These are phyloP conservation scores for Boechera retrofracta DNA, from an alignment of 345 rosid genomes.

Conservation along the genomic window DNA sequence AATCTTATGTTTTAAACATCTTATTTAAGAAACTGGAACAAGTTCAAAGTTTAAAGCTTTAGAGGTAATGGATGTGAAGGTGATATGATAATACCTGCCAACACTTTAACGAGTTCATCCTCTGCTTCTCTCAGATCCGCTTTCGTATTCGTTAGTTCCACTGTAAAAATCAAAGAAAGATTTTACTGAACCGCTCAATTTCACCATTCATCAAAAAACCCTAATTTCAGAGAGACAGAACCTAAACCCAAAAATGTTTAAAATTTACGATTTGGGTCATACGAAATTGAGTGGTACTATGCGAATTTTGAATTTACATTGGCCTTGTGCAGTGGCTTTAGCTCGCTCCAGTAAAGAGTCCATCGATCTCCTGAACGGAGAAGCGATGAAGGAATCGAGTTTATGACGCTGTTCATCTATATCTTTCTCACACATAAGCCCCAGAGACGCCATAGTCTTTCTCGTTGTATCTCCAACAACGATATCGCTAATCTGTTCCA, in stretches of 20 bases:
- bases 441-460: conserved; percentile 62
- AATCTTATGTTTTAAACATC: conserved; percentile 1
- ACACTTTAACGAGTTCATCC: conserved; percentile 71
- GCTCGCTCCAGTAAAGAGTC: conserved; percentile 56
- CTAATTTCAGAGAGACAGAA: conserved; percentile 30
- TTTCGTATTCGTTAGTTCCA: conserved; percentile 59
- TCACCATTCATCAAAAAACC: conserved; percentile 32
- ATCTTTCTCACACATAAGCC: conserved; percentile 53
- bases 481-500: conserved; percentile 36
- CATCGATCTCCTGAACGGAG: conserved; percentile 53
- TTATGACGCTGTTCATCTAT: conserved; percentile 49
- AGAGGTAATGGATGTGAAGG: conserved; percentile 12
- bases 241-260: neutral
- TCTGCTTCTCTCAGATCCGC: conserved; percentile 76
- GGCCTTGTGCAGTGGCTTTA: conserved; percentile 55
- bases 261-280: conserved; percentile 8
- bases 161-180: conserved; percentile 44
- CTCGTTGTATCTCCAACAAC: conserved; percentile 44
- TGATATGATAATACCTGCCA: conserved; percentile 59
- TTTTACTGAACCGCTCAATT: conserved; percentile 29
- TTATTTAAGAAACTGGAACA: neutral
- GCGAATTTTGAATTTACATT: conserved; percentile 49
- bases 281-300: neutral
- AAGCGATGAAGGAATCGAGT: conserved; percentile 57
- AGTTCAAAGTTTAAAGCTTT: conserved; percentile 25